phyloP scores from a whole-genome alignment of 1,139 yeast genomes.

The Maudiozyma humilis region DNA sequence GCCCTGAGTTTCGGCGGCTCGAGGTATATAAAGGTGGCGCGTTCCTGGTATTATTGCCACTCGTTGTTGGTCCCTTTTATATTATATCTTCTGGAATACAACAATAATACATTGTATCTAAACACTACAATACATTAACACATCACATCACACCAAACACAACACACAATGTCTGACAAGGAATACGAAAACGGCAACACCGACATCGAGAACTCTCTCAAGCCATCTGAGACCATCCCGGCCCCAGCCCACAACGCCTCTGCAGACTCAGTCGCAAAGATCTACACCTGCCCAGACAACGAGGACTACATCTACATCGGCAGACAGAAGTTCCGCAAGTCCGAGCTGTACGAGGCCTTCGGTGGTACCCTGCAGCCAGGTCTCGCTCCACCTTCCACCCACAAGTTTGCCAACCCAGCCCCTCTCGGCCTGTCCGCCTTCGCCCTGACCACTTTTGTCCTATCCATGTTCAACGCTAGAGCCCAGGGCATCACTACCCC shows the following conservation, averaged over 20 bases:
- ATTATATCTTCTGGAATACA: background rate
- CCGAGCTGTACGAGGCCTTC: conserved; percentile 46
- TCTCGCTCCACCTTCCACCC: conserved; percentile 42
- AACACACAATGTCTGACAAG: conserved; percentile 13
- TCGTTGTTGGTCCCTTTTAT: background rate
- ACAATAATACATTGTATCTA: background rate
- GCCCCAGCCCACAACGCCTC: conserved; percentile 4
- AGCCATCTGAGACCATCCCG: conserved; percentile 5
- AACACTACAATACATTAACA: too few species aligned
- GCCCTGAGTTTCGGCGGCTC: background rate
- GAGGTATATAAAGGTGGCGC: background rate
- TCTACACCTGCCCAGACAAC: conserved; percentile 32
- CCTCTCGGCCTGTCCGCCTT: conserved; percentile 81
- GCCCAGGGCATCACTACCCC: conserved; percentile 51
- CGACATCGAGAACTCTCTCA: conserved; percentile 10
- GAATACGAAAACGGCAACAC: conserved; percentile 11
- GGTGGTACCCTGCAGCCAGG: conserved; percentile 57
- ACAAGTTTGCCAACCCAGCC: conserved; percentile 79
- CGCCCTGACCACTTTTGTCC: conserved; percentile 76
- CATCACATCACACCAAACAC: background rate
- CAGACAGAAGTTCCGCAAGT: conserved; percentile 46
- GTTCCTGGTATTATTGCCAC: background rate
- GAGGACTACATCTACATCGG: conserved; percentile 53
- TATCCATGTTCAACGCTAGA: conserved; percentile 54
- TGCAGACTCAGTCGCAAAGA: conserved; percentile 19